These are phyloP conservation scores for Athelia sp. DNA, from an alignment of 1,284 basidiomycete genomes.

Conservation along the genomic window DNA sequence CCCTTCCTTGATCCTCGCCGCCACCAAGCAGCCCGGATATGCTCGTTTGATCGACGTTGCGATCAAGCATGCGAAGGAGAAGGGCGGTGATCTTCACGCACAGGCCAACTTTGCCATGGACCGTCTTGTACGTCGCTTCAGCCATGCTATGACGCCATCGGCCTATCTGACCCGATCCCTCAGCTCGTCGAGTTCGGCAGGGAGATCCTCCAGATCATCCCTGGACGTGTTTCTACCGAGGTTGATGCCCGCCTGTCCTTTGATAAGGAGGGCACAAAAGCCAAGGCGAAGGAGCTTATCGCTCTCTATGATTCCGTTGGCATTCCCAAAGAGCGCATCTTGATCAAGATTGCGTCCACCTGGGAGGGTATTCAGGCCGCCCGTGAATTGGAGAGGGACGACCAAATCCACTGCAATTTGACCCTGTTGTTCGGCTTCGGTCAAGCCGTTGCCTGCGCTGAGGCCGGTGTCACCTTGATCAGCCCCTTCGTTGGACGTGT, in stretches of 20 bases:
- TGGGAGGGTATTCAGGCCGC: constrained; percentile 99
- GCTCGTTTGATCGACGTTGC: constrained; percentile 81
- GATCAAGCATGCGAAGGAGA: constrained; percentile 76
- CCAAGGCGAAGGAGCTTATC: constrained; percentile 93
- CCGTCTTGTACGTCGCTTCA: constrained; percentile 61
- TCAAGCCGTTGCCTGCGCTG: constrained; percentile 98
- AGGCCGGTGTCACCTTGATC: constrained; percentile 97
- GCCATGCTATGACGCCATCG: constrained; percentile 1
- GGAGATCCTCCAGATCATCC: constrained; percentile 94
- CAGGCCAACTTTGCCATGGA: constrained; percentile 81
- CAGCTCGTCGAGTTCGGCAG: constrained; percentile 96
- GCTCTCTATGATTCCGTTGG: constrained; percentile 90
- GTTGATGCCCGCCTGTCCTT: constrained; percentile 97
- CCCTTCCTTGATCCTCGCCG: constrained; percentile 90
- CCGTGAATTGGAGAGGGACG: constrained; percentile 88
- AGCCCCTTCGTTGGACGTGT: constrained; percentile 98
- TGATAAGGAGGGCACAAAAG: constrained; percentile 89
- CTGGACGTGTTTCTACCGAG: constrained; percentile 98
- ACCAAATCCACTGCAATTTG: constrained; percentile 97
- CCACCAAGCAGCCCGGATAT: constrained; percentile 88
- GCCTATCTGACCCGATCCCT: constrained; percentile 7
- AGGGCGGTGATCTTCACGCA: constrained; percentile 69
- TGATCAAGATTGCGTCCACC: constrained; percentile 99
- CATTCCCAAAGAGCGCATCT: constrained; percentile 87
- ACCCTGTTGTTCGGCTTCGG: constrained; percentile 98